Evolutionary conservation across 768 basidiomycete genomes (phyloP), one percentile per base, ranked within the genome.

Genomic region (Hydnomerulius pinastri): DNA sequence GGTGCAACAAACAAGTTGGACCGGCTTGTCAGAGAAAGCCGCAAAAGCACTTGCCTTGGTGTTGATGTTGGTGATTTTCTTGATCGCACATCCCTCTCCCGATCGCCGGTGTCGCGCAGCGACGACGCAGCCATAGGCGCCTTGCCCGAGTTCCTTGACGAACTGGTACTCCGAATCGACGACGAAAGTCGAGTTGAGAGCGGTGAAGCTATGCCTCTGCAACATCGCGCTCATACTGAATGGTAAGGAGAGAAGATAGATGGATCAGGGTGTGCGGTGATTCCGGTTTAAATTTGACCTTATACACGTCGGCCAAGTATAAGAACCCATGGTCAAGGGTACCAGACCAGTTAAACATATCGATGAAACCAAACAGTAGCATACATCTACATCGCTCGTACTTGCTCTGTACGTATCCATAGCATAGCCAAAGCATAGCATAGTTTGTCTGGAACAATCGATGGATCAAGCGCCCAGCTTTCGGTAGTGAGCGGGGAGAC

Each of bases 111-210:
- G 90, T 58, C 83, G 83, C 0, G 95, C 94, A 23, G 88, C 81
- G 49, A 93, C 87, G 56, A 94, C 92, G 64, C 89, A 93, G 35
- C 94, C 92, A 67, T 97, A 96, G 18, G 94, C 93, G 58, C 95
- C 93, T 69, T 95, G 92, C 25, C 94, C 93, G 46, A 98, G 89
- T 64, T 98, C 95, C 73, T 98, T 98, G 71, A 95, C 91, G 68
- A 90, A 96, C 64, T 89, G 83, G 62, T 95, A 97, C 69, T 91
- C 87, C 12, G 85, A 77, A 63, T 95, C 92, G 67, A 96, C 90
- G 54, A 92, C 72, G 65, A 94, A 95, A 42, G 80, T 87, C 47
- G 90, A 91, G 67, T 90, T 90, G 61, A 95, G 83, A 4, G 92
- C 82, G 53, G 79, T 85, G 73, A 94, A 92, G 33, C 79, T 83